These are phyloP conservation scores for Myxozyma vanderwaltii DNA, from an alignment of 805 yeast species.

Conservation along the genomic window DNA sequence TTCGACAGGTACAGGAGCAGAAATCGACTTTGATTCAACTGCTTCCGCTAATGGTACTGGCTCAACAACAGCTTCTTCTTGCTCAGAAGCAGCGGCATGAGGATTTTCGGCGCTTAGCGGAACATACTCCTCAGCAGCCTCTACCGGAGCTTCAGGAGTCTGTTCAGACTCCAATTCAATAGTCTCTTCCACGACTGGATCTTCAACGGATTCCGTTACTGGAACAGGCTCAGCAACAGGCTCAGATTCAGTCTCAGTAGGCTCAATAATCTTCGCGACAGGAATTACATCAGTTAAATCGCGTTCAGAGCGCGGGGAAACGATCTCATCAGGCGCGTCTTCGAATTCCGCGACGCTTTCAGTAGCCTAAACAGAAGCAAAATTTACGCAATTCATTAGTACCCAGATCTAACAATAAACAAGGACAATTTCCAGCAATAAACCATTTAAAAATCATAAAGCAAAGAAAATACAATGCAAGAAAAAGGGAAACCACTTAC, in stretches of 20 bases:
- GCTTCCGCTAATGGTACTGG: background rate
- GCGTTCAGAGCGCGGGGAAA: conserved; percentile 16
- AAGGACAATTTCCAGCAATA: too few species aligned
- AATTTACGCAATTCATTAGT: background rate
- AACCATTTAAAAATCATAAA: too few species aligned
- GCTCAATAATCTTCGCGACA: background rate
- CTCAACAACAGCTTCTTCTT: background rate
- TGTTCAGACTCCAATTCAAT: background rate
- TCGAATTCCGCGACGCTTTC: conserved; percentile 21
- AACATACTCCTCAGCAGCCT: background rate
- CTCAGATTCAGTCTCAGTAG: background rate
- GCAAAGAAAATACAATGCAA: background rate
- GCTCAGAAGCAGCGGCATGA: background rate
- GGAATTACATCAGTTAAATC: conserved; percentile 11
- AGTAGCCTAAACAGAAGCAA: conserved; percentile 4
- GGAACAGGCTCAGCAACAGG: background rate
- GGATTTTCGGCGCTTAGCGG: background rate
- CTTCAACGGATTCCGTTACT: background rate
- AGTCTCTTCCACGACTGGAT: background rate
- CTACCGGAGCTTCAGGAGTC: background rate
- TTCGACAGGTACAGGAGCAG: background rate
- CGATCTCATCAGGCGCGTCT: conserved; percentile 14
- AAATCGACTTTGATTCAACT: background rate
- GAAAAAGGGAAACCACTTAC: background rate
- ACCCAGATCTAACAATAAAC: too few species aligned